Evolutionary conservation across 2,329 filamentous ascomycete species (phyloP), one percentile per base, ranked within the genome.

Genomic region (Furcasterigmium furcatum): DNA sequence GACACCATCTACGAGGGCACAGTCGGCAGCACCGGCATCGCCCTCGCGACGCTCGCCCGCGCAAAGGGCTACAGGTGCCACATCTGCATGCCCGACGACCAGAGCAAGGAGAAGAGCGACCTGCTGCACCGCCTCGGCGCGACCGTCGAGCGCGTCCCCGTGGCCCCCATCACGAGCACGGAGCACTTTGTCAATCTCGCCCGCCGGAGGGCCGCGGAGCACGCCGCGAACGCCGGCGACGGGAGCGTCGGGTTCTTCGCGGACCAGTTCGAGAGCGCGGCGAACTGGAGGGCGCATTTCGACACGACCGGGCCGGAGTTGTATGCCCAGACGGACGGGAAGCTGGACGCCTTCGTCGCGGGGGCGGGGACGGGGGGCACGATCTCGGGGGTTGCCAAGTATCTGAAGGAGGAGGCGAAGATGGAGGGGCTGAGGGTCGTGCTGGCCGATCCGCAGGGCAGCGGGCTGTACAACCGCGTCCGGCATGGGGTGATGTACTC

Each of bases 1-100:
- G 94, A 99, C 64, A 95, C 88, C 36, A 91, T 99, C 58, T 99
- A 97, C 67, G 94, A 99, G 71, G 94, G 94, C 53, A 99, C 94
- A 2, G 91, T 96, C 14, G 94, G 94, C 48, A 95, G 89, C 61
- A 99, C 94, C 0, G 94, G 94, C 19, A 97, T 99, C 57, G 96
- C 91, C 14, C 77, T 99, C 9, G 94, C 94, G 3, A 88, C 88
- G 1, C 81, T 99, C 42, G 91, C 90, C 41, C 80, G 91, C 55
- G 91, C 94, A 19, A 80, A 84, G 64, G 94, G 94, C 27, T 97
- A 97, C 71, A 80, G 85, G 53, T 91, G 91, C 25, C 88, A 97
- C 67, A 97, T 99, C 54, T 96, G 90, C 73, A 97, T 99, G 91
- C 92, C 94, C 40, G 84, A 89, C 61, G 94, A 99, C 70, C 87